Evolutionary conservation across 2,329 filamentous ascomycete species (phyloP), one percentile per base, ranked within the genome.

Genomic region (Penicillium sp.): DNA sequence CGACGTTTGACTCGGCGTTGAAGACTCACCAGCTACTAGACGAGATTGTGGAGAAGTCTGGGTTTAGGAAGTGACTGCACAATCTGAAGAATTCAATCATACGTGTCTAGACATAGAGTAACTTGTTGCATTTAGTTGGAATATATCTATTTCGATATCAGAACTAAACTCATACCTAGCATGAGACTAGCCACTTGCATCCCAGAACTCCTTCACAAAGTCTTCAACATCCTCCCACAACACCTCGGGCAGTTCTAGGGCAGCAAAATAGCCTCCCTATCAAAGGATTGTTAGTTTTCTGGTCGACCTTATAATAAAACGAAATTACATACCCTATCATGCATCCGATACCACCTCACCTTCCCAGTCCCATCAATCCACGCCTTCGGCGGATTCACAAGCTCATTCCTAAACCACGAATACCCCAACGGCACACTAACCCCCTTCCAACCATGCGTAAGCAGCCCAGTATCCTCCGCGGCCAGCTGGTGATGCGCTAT

Each of bases 1-100:
- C 54, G 16, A 51, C 47, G 26, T 56, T 56, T 46, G 38, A 28
- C 8, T 43, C 47, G 14, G 54, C 54, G 3, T 43, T 56, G 40
- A 30, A 24, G 33, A 51, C 54, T 28, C 54, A 51, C 40, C 12
- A 24, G 11, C 20, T 56, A 16, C 21, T 56, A 21, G 47, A 56
- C 16, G 26, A 35, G 20, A 56, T 56, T 28, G 3, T 51, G 24
- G 28, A 30, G 23, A 52, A 11, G 16, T 52, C 49, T 9, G 49
- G 49, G n/a, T 52, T 43, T 2, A 21, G 33, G 14, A 38, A 38
- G 11, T 38, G 9, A 38, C n/a, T n/a, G n/a, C n/a, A n/a, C n/a
- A n/a, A n/a, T n/a, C n/a, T n/a, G n/a, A n/a, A n/a, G n/a, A n/a
- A n/a, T n/a, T n/a, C n/a, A n/a, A n/a, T n/a, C n/a, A n/a, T n/a